These are phyloP conservation scores for Talaromyces sp. DNA, from an alignment of 2,329 filamentous ascomycete genomes.

Conservation along the genomic window DNA sequence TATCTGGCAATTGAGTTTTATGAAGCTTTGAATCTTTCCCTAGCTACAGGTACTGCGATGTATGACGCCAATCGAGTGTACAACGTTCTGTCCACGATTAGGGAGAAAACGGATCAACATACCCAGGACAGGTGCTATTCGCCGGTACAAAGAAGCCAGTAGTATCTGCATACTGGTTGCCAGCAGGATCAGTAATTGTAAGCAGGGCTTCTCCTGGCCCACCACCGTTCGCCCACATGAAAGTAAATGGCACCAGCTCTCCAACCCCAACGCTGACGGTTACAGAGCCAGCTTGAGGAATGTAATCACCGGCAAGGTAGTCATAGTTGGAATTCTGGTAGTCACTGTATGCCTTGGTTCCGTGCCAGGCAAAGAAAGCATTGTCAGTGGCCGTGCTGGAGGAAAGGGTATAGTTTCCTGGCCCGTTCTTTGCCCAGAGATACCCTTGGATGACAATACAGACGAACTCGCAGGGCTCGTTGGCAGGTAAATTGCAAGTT, in stretches of 20 bases:
- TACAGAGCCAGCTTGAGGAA: neutral
- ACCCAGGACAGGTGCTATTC: conserved; percentile 8
- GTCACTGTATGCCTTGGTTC: conserved; percentile 10
- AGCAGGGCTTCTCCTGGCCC: neutral
- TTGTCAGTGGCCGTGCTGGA: conserved; percentile 3
- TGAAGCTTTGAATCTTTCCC: neutral
- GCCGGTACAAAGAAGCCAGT: conserved; percentile 13
- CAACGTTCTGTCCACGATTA: neutral
- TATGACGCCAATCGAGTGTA: neutral
- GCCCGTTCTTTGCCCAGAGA: conserved; percentile 6
- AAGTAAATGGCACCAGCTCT: conserved; percentile 3
- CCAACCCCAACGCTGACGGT: neutral
- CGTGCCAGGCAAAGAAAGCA: conserved; percentile 12
- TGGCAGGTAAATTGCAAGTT: neutral
- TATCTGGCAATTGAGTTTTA: neutral
- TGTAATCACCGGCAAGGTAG: neutral
- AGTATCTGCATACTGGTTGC: neutral
- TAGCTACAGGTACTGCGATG: neutral
- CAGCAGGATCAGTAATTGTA: conserved; percentile 2
- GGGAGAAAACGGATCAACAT: conserved; percentile 12
- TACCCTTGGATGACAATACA: conserved; percentile 8
- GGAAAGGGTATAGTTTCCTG: conserved; percentile 8
- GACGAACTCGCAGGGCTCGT: conserved; percentile 1
- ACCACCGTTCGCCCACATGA: conserved; percentile 9
- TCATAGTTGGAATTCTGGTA: conserved; percentile 14